Evolutionary conservation across 345 rosid genomes (phyloP).

Genomic region (Reutealis trisperma): DNA sequence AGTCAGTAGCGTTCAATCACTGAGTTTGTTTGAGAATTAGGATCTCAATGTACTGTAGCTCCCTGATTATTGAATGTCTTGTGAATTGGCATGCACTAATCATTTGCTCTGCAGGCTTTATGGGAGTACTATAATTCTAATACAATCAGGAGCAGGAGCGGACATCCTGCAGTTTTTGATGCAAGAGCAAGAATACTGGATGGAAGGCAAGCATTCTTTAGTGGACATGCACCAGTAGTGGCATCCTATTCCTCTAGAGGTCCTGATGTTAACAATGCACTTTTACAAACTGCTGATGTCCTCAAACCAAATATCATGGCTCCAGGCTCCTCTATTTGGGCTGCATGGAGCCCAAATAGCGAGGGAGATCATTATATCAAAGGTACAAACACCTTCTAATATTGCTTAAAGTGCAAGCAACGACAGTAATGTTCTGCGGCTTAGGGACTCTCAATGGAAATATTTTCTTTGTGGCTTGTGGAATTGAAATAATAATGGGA

Average conservation of each 20-base stretch:
- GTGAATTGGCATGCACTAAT: not conserved
- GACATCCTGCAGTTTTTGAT: conserved; percentile 33
- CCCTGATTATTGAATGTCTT: not conserved
- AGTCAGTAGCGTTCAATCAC: not conserved
- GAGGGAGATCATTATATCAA: conserved; percentile 44
- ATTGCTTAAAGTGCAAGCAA: not conserved
- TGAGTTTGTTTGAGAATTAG: conserved; percentile 3
- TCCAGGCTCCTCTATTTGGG: conserved; percentile 58
- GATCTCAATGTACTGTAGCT: not conserved
- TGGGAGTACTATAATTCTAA: conserved; percentile 46
- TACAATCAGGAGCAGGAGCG: conserved; percentile 36
- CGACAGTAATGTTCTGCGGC: not conserved
- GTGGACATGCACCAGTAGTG: conserved; percentile 42
- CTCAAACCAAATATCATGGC: conserved; percentile 56
- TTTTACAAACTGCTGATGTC: conserved; percentile 49
- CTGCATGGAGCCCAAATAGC: conserved; percentile 49
- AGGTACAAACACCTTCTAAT: conserved; percentile 26
- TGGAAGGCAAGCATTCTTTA: conserved; percentile 44
- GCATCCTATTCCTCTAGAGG: conserved; percentile 56
- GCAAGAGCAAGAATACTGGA: conserved; percentile 49
- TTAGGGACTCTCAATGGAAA: too few relatives aligned
- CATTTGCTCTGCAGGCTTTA: conserved; percentile 33
- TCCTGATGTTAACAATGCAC: conserved; percentile 49
- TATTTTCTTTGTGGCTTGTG: too few relatives aligned
- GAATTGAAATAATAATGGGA: too few relatives aligned